Evolutionary conservation across 257 asterid species (phyloP), one percentile per base, ranked within the genome.

Genomic region (Jacaranda mimosifolia): DNA sequence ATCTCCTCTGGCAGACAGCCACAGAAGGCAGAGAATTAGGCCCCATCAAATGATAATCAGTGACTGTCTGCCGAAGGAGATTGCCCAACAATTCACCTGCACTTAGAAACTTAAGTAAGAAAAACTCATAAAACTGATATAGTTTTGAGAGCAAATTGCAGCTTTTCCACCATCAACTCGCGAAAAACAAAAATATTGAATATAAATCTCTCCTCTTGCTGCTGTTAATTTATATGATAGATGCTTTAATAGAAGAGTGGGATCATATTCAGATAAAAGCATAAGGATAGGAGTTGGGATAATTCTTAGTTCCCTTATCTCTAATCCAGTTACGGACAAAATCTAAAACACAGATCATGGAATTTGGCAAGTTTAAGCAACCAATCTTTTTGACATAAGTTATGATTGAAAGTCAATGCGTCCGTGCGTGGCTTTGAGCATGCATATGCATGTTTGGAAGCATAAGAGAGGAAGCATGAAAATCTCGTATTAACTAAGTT

Each of bases 1-100:
- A 79, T 75, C 79, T 83, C 83, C 81, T 70, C 66, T 65, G 72
- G 83, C 83, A 78, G 75, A 62, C 75, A 74, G 70, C 64, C 53
- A 15, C 40, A 15, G 51, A 59, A 66, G 67, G 60, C 80, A 68
- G 4, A 58, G 53, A 57, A 39, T 9, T 11, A 35, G 17, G 35
- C 70, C 35, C 57, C 1, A 12, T 49, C 68, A 38, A 35, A 74
- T 36, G 38, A 57, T 63, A 52, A 32, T 36, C 64, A 39, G 46
- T 4, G 66, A 71, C 70, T 12, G 79, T 79, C 82, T 71, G 84
- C 84, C 82, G 40, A 18, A 79, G 79, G 72, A 66, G 74, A 83
- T 60, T 55, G 76, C 81, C 36, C 86, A 70, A 58, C 74, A 78
- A 63, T 70, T 74, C 39, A 64, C 81, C 79, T 71, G 58, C 80